Conservation (phyloP, 2,329 filamentous ascomycete genomes). For the Aspergillus novofumigatus region DNA sequence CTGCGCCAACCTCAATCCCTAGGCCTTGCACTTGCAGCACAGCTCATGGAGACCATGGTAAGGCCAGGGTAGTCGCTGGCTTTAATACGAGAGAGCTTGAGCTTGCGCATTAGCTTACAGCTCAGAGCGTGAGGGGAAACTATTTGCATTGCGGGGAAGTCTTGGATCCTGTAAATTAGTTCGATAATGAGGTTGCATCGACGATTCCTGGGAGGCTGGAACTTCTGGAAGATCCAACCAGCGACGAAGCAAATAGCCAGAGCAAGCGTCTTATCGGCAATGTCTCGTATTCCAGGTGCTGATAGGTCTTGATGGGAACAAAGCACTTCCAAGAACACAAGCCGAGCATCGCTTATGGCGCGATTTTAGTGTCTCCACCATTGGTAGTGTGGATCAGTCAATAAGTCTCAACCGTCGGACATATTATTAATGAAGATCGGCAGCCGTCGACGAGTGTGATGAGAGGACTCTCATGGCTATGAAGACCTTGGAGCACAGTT, state of each 20-base stretch:
- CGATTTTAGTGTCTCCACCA: not conserved
- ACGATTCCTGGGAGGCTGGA: not conserved
- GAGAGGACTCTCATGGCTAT: not conserved
- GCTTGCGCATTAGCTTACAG: not conserved
- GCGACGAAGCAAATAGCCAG: not conserved
- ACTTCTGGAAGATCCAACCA: not conserved
- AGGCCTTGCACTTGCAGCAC: not conserved
- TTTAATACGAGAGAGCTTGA: not conserved
- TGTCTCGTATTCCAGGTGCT: not conserved
- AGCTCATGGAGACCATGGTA: not conserved
- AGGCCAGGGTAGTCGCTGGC: not conserved
- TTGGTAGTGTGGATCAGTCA: not conserved
- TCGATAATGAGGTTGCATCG: conserved; percentile 6
- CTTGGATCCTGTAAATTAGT: not conserved
- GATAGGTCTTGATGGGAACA: not conserved
- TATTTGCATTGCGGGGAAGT: not conserved
- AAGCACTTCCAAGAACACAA: not conserved
- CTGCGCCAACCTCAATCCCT: not conserved
- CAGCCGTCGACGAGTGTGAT: not conserved
- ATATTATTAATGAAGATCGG: not conserved
- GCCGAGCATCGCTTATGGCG: not conserved
- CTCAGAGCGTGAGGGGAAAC: conserved; percentile 6
- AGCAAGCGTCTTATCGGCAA: not conserved
- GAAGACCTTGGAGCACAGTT: not conserved
- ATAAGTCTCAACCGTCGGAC: not conserved